These are phyloP conservation scores for Populus trichocarpa DNA, from an alignment of 441 rosid species.

Conservation along the genomic window DNA sequence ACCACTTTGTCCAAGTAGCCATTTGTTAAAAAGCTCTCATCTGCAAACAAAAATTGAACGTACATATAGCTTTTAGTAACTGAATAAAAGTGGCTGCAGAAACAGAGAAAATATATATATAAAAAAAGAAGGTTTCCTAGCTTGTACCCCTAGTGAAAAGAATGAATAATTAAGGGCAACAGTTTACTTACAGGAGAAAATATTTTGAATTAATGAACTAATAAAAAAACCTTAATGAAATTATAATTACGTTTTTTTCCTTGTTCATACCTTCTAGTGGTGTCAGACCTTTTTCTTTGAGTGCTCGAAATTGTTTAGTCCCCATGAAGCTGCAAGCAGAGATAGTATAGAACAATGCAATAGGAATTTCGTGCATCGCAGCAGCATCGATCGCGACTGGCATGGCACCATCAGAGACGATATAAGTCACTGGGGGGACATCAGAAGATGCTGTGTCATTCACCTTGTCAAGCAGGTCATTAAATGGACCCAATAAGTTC, in stretches of 20 bases:
- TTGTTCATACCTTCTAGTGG: conserved; percentile 1
- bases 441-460: not conserved
- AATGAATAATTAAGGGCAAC: not conserved
- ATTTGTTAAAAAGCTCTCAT: not conserved
- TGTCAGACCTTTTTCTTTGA: not conserved
- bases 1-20: conserved; percentile 5
- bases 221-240: not conserved
- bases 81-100: not conserved
- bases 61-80: not conserved
- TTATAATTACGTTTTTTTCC: not conserved
- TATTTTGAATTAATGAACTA: not conserved
- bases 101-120: not conserved
- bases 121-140: not conserved
- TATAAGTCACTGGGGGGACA: not conserved
- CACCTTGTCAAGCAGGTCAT: not conserved
- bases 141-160: not conserved
- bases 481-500: not conserved
- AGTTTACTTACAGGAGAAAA: not conserved
- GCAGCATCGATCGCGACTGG: not conserved
- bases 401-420: not conserved
- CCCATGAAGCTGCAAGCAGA: conserved; percentile 4
- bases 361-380: not conserved
- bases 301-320: not conserved
- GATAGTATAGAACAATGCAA: not conserved
- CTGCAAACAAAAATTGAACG: not conserved